These are phyloP conservation scores for Myxozyma nipponensis DNA, from an alignment of 805 yeast species.

Conservation along the genomic window DNA sequence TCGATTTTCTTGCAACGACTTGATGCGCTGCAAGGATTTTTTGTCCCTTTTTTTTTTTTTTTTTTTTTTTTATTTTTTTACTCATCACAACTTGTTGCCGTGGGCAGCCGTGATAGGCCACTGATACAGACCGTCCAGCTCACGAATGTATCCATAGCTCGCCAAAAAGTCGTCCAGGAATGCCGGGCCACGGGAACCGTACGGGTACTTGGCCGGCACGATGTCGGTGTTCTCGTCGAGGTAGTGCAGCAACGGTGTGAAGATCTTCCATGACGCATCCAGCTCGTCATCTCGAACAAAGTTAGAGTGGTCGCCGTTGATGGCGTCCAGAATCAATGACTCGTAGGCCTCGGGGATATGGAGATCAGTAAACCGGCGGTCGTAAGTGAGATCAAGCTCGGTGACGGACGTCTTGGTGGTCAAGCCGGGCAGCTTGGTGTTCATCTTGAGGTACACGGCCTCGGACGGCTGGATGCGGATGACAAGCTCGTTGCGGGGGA, in stretches of 20 bases:
- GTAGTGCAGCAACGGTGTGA: conserved; percentile 82
- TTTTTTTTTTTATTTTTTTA: too few relatives aligned
- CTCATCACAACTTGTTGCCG: conserved; percentile 25
- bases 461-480: conserved; percentile 93
- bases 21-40: neutral
- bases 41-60: neutral
- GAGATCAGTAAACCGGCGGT: conserved; percentile 74
- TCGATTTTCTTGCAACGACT: too few relatives aligned
- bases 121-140: conserved; percentile 63
- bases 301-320: conserved; percentile 91
- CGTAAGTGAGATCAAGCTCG: conserved; percentile 85
- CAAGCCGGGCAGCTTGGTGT: conserved; percentile 90
- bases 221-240: conserved; percentile 73
- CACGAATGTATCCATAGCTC: conserved; percentile 69
- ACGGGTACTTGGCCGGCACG: conserved; percentile 63
- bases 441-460: conserved; percentile 88
- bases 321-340: conserved; percentile 85
- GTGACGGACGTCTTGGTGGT: conserved; percentile 77
- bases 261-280: conserved; percentile 86
- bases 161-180: conserved; percentile 57
- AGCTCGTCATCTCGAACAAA: conserved; percentile 97
- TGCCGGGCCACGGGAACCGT: conserved; percentile 89
- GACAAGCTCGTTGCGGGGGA: conserved; percentile 89
- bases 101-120: conserved; percentile 59
- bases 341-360: conserved; percentile 99